These are phyloP conservation scores for Effrenium voratum DNA, from an alignment of 73 alveolate genomes.

Conservation along the genomic window DNA sequence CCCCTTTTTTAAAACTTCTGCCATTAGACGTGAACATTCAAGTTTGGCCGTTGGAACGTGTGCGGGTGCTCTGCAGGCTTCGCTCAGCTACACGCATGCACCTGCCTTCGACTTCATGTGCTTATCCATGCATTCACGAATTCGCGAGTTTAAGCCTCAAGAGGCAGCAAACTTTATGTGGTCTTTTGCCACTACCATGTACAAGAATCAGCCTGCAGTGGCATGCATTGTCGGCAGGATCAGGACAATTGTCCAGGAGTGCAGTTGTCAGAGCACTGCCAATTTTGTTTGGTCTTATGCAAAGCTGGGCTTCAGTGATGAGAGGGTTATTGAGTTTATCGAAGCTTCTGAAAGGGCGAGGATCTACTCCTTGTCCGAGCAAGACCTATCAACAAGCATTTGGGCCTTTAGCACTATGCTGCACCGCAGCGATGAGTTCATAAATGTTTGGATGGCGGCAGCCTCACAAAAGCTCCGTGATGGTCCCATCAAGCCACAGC, in stretches of 20 bases:
- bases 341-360: neutral
- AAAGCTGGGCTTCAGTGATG: slow-evolving; percentile 27
- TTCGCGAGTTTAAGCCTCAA: slow-evolving; percentile 49
- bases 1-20: too few relatives aligned
- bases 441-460: neutral
- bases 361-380: slow-evolving; percentile 34
- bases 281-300: slow-evolving; percentile 79
- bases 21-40: neutral
- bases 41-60: neutral
- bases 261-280: slow-evolving; percentile 66
- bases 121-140: neutral
- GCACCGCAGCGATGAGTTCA: slow-evolving; percentile 63
- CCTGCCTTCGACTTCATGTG: slow-evolving; percentile 34
- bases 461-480: neutral
- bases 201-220: neutral
- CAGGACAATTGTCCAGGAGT: neutral
- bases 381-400: slow-evolving; percentile 43
- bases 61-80: neutral
- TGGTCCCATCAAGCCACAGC: slow-evolving; percentile 33
- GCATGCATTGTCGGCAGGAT: neutral
- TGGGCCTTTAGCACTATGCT: slow-evolving; percentile 88
- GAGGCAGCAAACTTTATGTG: slow-evolving; percentile 70
- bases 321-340: neutral
- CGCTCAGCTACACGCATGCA: neutral
- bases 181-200: slow-evolving; percentile 20